A percentile compares a stretch with the other conserved stretches of the same genome.
phyloP scores from a whole-genome alignment of 768 basidiomycete genomes.

The Xerocomellus dryophilus region DNA sequence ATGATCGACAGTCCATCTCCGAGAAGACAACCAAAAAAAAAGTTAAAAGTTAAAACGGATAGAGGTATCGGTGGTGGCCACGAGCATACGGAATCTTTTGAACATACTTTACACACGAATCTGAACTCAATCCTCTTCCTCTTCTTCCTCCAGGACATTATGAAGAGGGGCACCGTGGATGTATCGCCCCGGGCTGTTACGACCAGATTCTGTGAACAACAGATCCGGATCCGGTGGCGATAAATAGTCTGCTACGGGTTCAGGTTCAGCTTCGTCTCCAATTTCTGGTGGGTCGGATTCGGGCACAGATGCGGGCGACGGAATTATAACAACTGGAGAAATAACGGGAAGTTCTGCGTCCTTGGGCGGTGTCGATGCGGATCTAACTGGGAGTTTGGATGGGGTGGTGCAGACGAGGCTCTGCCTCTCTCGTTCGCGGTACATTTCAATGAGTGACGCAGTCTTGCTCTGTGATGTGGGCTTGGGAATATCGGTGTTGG shows the following conservation, averaged over 20 bases:
- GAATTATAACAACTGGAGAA: background rate
- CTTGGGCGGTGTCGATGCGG: conserved; percentile 14
- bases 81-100: conserved; percentile 8
- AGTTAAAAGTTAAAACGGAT: conserved; percentile 7
- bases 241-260: conserved; percentile 19
- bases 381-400: conserved; percentile 38
- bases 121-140: conserved; percentile 46
- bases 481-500: conserved; percentile 12
- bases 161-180: conserved; percentile 83
- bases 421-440: conserved; percentile 65
- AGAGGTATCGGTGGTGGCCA: conserved; percentile 27
- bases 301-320: conserved; percentile 16
- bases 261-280: conserved; percentile 28
- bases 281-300: conserved; percentile 28
- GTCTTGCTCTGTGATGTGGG: conserved; percentile 54
- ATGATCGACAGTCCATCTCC: conserved; percentile 13
- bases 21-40: background rate
- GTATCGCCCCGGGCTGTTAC: conserved; percentile 69
- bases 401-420: conserved; percentile 6
- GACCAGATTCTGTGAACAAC: conserved; percentile 46
- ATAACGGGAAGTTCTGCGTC: conserved; percentile 5
- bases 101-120: conserved; percentile 23
- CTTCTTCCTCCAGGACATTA: conserved; percentile 82
- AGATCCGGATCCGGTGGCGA: conserved; percentile 32
- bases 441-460: conserved; percentile 81